Percentiles rank a stretch among this genome's conserved stretches.
Evolutionary conservation across 1,284 basidiomycete genomes (phyloP).

Genomic region (Ceratobasidium sp.): DNA sequence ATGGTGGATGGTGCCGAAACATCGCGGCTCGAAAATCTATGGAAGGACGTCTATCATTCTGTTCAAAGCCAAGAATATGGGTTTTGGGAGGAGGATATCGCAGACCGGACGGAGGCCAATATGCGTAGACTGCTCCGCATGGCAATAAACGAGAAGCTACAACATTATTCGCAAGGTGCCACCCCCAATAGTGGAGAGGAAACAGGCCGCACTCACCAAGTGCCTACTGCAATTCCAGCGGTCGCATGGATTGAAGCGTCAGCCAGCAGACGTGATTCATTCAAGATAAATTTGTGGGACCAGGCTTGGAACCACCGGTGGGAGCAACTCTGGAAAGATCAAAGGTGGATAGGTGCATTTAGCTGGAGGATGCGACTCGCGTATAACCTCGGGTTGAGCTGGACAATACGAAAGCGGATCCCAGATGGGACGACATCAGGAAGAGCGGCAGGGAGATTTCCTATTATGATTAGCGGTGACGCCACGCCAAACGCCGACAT

Average conservation of each 20-base stretch:
- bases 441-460: slow-evolving; percentile 19
- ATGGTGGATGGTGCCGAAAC: slow-evolving; percentile 4
- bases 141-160: neutral
- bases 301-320: neutral
- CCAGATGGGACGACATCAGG: no score
- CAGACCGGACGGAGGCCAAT: neutral
- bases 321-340: neutral
- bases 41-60: slow-evolving; percentile 6
- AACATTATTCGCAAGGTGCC: neutral
- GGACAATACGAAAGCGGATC: no score
- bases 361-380: no score
- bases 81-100: slow-evolving; percentile 12
- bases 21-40: neutral
- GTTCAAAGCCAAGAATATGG: neutral
- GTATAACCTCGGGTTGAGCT: no score
- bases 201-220: neutral
- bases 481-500: neutral
- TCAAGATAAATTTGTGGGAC: neutral
- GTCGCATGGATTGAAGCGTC: slow-evolving; percentile 3
- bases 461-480: neutral
- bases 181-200: neutral
- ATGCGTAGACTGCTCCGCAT: neutral
- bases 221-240: neutral
- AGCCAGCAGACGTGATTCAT: neutral
- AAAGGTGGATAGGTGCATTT: no score